Base-by-base conservation (phyloP, 345 rosid genomes). In the Mangifera indica region DNA sequence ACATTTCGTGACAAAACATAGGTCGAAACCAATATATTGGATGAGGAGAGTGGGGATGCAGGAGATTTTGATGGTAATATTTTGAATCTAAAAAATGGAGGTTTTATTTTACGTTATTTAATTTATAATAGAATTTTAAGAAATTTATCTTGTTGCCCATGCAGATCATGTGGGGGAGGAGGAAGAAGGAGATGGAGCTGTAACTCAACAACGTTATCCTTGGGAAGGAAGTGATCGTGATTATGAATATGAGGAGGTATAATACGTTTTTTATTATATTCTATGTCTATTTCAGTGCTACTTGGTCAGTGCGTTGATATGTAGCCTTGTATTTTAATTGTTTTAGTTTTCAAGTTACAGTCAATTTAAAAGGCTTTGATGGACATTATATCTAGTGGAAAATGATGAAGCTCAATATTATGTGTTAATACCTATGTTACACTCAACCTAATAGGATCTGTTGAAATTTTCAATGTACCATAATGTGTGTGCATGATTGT, bases 201-300 rank as follows among this genome's bases (percentile, higher is more conserved):
- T 25, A 58, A 65, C 57, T 37, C 88, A 72, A 51, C 89, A 88
- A 65, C 84, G 81, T 32, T 86, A 84, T 77, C 93, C 98, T 46
- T 96, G 99, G 99, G 98, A 93, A 67, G 98, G 94, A 71, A 89
- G 81, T 77, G 95, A 93, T 54, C 93, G 98, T 51, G 99, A 93
- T 74, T 96, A 96, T 78, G 40, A 58, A 1, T 96, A 96, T 42
- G 97, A 91, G 24, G 99, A 96, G 92, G 99, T 93, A 74, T 55
- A 21, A 61, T 9, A 0, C 26, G 62, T 42, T 44, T 20, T 12
- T 62, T 8, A 13, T 4, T 17, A 6, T 49, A 26, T 53, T n/a
- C 53, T 9, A 52, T 49, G 7, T 72, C 49, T 8, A 53, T 12
- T 20, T 42, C 7, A 29, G 44, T 42, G 4, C 37, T 21, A 29